Evolutionary conservation across 1,284 basidiomycete genomes (phyloP).

Genomic region (Gomphus bonarii): DNA sequence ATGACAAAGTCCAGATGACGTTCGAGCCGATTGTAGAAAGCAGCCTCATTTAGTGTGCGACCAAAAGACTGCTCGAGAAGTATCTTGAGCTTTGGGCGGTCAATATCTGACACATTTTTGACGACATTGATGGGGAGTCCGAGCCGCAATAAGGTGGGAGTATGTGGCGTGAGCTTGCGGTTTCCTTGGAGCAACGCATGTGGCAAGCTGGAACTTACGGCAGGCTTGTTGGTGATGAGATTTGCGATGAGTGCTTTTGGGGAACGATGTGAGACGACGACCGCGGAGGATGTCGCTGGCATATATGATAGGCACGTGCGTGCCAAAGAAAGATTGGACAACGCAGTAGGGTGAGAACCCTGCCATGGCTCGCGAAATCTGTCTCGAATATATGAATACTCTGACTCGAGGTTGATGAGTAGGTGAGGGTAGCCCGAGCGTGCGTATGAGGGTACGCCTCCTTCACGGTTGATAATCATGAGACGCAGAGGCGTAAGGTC

Average conservation of each 20-base stretch:
- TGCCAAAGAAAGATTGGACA: constrained; percentile 83
- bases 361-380: constrained; percentile 81
- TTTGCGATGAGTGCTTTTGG: constrained; percentile 94
- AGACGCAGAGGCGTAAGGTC: constrained; percentile 87
- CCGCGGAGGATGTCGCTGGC: constrained; percentile 86
- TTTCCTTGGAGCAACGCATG: constrained; percentile 84
- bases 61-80: constrained; percentile 86
- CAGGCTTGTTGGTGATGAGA: constrained; percentile 97
- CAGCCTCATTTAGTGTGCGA: constrained; percentile 58
- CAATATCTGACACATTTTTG: constrained; percentile 53
- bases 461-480: constrained; percentile 97
- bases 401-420: constrained; percentile 88
- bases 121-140: constrained; percentile 84
- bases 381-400: constrained; percentile 77
- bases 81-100: constrained; percentile 65
- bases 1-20: constrained; percentile 84
- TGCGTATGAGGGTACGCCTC: constrained; percentile 96
- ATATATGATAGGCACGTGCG: constrained; percentile 86
- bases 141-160: constrained; percentile 86
- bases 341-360: constrained; percentile 73
- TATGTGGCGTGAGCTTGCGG: constrained; percentile 77
- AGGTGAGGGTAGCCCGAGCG: constrained; percentile 92
- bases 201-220: constrained; percentile 89
- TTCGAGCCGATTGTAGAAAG: constrained; percentile 76
- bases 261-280: constrained; percentile 96